Percentiles rank a stretch among this genome's conserved stretches.
These are phyloP conservation scores for Globisporangium abappressorium DNA, from an alignment of 352 stramenopile genomes.

Conservation along the genomic window DNA sequence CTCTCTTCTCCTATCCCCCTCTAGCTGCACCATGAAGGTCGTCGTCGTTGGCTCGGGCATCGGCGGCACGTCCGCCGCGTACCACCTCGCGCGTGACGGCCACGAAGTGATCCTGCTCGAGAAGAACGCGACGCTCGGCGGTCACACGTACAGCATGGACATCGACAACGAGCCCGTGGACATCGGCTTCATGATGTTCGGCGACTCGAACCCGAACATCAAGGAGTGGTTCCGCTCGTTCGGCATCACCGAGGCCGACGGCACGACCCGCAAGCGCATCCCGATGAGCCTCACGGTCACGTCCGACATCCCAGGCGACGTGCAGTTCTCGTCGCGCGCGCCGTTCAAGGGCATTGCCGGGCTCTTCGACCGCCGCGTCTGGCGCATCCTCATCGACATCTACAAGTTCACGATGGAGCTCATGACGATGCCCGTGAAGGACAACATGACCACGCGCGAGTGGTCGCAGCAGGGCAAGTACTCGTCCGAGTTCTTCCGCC, in stretches of 20 bases:
- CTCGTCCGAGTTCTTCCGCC: conserved; percentile 83
- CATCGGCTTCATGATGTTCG: conserved; percentile 90
- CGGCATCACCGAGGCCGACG: conserved; percentile 79
- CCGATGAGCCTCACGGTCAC: conserved; percentile 86
- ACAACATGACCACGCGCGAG: conserved; percentile 68
- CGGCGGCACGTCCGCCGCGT: conserved; percentile 77
- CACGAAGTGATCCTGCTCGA: conserved; percentile 82
- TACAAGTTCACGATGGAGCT: conserved; percentile 87
- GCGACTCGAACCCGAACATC: conserved; percentile 89
- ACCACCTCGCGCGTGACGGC: conserved; percentile 80
- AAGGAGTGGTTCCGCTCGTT: conserved; percentile 89
- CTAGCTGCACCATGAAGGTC: conserved; percentile 60
- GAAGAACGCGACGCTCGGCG: conserved; percentile 75
- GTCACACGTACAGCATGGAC: conserved; percentile 86
- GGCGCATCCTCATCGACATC: conserved; percentile 84
- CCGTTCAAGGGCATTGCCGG: conserved; percentile 68
- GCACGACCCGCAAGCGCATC: conserved; percentile 84
- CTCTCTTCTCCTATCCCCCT: conserved; percentile 1
- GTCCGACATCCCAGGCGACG: conserved; percentile 72
- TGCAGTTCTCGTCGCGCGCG: conserved; percentile 83
- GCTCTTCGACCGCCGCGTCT: conserved; percentile 75
- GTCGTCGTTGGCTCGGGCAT: conserved; percentile 84
- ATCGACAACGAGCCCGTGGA: conserved; percentile 84
- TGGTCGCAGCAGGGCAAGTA: conserved; percentile 68
- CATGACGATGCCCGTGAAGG: conserved; percentile 81